Percentiles rank a stretch among this genome's conserved stretches.
Conservation (phyloP, 345 rosid species). For the Sapria himalayana region DNA sequence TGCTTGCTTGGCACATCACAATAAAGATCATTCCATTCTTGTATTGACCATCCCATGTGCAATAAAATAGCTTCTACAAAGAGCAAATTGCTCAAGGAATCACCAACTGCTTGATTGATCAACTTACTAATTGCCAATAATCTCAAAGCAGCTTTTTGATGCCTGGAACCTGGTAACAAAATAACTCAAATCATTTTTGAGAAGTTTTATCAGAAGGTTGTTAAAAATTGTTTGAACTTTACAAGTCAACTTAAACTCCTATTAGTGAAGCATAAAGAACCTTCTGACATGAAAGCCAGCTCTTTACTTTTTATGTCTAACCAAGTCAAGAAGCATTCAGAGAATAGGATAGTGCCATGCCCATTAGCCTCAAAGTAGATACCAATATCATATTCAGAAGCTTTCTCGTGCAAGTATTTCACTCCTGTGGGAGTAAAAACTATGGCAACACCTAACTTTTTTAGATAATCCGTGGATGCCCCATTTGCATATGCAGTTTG, state of each 20-base stretch:
- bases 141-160: conserved; percentile 52
- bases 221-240: too few species aligned
- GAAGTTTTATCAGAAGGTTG: too few species aligned
- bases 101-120: conserved; percentile 95
- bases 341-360: conserved; percentile 81
- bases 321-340: conserved; percentile 33
- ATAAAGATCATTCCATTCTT: conserved; percentile 59
- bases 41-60: conserved; percentile 66
- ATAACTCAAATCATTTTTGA: too few species aligned
- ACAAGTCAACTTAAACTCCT: too few species aligned
- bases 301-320: conserved; percentile 27
- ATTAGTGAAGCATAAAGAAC: conserved; percentile 19
- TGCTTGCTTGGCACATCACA: conserved; percentile 83
- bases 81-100: conserved; percentile 73
- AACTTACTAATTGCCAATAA: conserved; percentile 58
- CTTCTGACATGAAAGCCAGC: conserved; percentile 25
- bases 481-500: conserved; percentile 98
- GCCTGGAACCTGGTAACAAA: conserved; percentile 33
- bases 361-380: conserved; percentile 97
- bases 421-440: conserved; percentile 73
- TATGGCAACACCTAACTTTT: conserved; percentile 44
- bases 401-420: conserved; percentile 64
- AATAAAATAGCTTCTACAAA: conserved; percentile 70
- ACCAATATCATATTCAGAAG: conserved; percentile 67
- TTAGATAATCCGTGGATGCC: conserved; percentile 66